These are phyloP conservation scores for Phlyctochytrium bullatum DNA, from an alignment of 192 early-diverging fungal species.

Conservation along the genomic window DNA sequence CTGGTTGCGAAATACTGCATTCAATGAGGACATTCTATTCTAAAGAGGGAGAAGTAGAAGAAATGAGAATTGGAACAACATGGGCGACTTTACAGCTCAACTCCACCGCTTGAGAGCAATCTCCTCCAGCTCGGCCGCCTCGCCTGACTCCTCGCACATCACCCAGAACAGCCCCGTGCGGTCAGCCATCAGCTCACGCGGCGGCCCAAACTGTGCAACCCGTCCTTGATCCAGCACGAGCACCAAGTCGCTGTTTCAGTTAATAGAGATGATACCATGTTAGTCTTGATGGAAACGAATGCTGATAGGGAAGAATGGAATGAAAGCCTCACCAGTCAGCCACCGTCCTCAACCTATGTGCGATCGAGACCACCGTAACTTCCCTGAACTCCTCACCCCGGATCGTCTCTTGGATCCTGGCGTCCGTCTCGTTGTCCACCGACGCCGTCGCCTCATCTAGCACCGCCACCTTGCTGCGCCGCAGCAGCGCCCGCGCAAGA, in stretches of 20 bases:
- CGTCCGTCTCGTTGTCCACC: conserved; percentile 61
- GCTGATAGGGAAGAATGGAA: not conserved
- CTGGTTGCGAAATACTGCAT: too few species aligned
- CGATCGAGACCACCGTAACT: conserved; percentile 78
- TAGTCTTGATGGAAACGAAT: too few species aligned
- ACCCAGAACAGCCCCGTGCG: conserved; percentile 64
- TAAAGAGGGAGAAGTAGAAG: too few species aligned
- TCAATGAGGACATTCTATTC: too few species aligned
- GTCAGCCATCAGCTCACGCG: conserved; percentile 52
- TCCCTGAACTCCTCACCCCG: conserved; percentile 61
- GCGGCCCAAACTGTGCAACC: conserved; percentile 67
- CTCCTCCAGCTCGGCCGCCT: conserved; percentile 24
- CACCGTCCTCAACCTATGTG: conserved; percentile 39
- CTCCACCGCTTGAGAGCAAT: too few species aligned
- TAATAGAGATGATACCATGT: too few species aligned
- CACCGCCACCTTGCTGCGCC: conserved; percentile 15
- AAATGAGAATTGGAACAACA: too few species aligned
- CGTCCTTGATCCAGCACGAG: conserved; percentile 72
- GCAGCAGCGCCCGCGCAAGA: conserved; percentile 36
- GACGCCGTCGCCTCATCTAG: conserved; percentile 71
- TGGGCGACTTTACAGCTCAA: too few species aligned
- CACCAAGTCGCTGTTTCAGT: conserved; percentile 53
- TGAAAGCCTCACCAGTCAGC: conserved; percentile 6
- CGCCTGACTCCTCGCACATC: conserved; percentile 83
- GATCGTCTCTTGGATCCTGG: conserved; percentile 77